These are phyloP conservation scores for Golubevia sp. DNA, from an alignment of 1,284 basidiomycete genomes.

Conservation along the genomic window DNA sequence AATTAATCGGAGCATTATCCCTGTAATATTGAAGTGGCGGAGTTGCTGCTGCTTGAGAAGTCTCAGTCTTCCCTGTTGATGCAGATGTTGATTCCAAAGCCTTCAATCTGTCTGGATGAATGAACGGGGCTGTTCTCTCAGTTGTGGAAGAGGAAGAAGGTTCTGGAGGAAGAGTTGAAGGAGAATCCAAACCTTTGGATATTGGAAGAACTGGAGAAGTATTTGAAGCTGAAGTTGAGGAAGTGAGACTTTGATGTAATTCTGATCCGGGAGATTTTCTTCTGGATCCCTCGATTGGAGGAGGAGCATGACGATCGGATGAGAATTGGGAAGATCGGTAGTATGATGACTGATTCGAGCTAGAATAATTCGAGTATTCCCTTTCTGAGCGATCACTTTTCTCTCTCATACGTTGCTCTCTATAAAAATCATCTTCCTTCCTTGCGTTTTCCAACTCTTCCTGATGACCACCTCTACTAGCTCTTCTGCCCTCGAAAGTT, in stretches of 20 bases:
- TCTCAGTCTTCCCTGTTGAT: no score
- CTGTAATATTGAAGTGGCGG: neutral
- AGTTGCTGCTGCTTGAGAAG: neutral
- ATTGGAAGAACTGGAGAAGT: no score
- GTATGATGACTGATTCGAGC: no score
- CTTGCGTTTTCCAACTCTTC: neutral
- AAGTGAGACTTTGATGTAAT: no score
- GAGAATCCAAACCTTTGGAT: neutral
- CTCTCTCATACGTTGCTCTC: neutral
- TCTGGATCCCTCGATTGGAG: no score
- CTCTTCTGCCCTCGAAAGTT: no score
- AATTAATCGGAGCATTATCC: neutral
- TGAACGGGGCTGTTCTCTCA: neutral
- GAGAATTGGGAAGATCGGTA: no score
- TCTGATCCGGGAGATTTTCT: no score
- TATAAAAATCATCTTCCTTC: neutral
- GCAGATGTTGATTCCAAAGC: no score
- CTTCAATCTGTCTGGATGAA: neutral
- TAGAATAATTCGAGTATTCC: neutral
- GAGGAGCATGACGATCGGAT: no score
- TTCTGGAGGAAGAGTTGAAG: neutral
- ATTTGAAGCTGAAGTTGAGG: no score
- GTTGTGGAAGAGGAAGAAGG: neutral
- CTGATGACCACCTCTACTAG: neutral
- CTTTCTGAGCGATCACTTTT: neutral